Percentiles rank a stretch among this genome's conserved stretches.
Conservation (phyloP, 768 basidiomycete genomes). For the Leucosporidium creatinivorum region DNA sequence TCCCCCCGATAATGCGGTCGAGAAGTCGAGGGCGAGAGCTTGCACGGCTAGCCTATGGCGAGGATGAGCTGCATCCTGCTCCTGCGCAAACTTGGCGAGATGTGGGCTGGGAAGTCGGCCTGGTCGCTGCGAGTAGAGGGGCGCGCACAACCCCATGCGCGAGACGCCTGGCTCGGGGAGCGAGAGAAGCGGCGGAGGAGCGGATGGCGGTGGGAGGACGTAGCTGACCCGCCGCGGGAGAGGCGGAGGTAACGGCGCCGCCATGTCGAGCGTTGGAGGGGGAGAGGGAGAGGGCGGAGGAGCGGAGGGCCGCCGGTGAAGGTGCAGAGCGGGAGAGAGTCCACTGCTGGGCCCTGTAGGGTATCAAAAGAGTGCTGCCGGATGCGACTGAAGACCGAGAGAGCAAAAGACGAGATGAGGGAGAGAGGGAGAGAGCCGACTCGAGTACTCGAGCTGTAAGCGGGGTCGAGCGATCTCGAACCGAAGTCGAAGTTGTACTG, state of each 20-base stretch:
- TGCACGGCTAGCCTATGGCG: constrained; percentile 34
- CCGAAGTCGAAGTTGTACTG: neutral
- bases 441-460: neutral
- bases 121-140: constrained; percentile 7
- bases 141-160: constrained; percentile 7
- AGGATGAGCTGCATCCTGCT: constrained; percentile 14
- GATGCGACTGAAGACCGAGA: neutral
- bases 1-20: constrained; percentile 22
- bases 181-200: constrained; percentile 23
- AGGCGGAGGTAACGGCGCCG: constrained; percentile 16
- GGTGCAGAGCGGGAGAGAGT: neutral
- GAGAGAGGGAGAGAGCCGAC: neutral
- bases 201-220: constrained; percentile 20
- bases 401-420: neutral
- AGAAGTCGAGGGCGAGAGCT: constrained; percentile 35
- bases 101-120: constrained; percentile 1
- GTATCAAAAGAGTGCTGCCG: neutral
- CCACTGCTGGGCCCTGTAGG: neutral
- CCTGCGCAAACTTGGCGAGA: constrained; percentile 8
- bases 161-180: constrained; percentile 12
- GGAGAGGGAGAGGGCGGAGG: neutral
- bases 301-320: neutral
- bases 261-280: neutral
- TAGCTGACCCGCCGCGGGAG: constrained; percentile 24
- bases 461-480: neutral